Conservation (phyloP, 2,329 filamentous ascomycete species). For the Ophiognomonia clavigignenti-juglandacearum region DNA sequence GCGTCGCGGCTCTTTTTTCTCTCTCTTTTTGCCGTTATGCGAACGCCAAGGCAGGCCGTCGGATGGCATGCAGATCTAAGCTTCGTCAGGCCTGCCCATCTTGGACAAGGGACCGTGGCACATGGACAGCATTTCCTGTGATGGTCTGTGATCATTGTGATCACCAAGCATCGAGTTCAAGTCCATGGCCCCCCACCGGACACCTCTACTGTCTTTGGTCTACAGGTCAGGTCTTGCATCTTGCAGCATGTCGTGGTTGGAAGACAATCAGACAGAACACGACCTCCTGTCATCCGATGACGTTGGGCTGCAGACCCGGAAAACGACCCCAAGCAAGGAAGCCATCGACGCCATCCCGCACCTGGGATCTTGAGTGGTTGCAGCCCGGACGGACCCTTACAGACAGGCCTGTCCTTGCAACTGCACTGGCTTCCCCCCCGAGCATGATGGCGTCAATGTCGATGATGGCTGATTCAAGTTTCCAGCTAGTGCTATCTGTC, state of each 20-base stretch:
- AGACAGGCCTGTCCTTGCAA: constrained; percentile 8
- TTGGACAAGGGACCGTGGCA: too few species aligned
- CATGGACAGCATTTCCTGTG: too few species aligned
- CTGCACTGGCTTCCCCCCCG: background rate
- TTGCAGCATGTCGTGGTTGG: too few species aligned
- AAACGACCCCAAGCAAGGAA: constrained; percentile 12
- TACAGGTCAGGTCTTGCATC: too few species aligned
- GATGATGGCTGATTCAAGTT: background rate
- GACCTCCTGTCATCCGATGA: constrained; percentile 12
- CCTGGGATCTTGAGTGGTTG: background rate
- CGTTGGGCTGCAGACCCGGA: constrained; percentile 14
- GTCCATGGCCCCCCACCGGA: too few species aligned
- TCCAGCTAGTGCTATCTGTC: too few species aligned
- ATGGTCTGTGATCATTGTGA: too few species aligned
- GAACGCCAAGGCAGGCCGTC: background rate
- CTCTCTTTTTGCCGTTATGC: background rate
- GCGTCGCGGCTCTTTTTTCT: too few species aligned
- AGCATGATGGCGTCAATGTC: background rate
- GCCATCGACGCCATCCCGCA: background rate
- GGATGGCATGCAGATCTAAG: background rate
- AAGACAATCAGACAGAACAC: background rate
- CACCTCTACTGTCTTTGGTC: too few species aligned
- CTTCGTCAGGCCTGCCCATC: constrained; percentile 7
- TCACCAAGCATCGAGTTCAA: too few species aligned
- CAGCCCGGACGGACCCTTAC: constrained; percentile 4